phyloP scores from a whole-genome alignment of 305 asterid genomes.

The Lippia alba region DNA sequence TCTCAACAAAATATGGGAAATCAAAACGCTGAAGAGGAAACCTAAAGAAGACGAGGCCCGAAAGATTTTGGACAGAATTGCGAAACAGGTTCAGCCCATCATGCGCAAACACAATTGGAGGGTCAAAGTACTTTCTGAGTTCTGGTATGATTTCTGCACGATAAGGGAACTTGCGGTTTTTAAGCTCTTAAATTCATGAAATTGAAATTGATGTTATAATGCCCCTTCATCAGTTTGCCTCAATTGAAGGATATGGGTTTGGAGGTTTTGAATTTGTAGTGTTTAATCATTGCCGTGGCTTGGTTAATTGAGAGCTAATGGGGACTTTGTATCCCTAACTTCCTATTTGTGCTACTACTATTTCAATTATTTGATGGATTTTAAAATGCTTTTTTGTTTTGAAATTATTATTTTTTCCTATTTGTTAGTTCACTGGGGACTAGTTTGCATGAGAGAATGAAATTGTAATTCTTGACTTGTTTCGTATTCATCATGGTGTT shows the following conservation, averaged over 20 bases:
- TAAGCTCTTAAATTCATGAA: background rate
- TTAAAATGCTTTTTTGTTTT: constrained; percentile 3
- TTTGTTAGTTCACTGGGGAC: background rate
- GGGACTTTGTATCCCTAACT: background rate
- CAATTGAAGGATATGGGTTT: background rate
- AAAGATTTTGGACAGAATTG: constrained; percentile 68
- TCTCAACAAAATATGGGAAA: constrained; percentile 81
- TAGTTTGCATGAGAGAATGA: constrained; percentile 10
- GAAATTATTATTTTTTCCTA: background rate
- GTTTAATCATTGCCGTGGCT: background rate
- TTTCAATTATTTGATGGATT: constrained; percentile 3
- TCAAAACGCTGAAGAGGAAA: constrained; percentile 77
- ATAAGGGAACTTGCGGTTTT: background rate
- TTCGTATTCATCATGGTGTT: background rate
- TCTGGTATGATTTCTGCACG: constrained; percentile 54
- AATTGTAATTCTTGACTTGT: constrained; percentile 1
- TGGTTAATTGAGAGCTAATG: constrained; percentile 4
- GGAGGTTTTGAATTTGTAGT: background rate
- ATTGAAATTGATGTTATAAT: background rate
- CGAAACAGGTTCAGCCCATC: constrained; percentile 94
- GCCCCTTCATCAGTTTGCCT: background rate
- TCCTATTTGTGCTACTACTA: no score
- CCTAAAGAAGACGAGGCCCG: constrained; percentile 73
- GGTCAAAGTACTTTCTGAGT: constrained; percentile 87
- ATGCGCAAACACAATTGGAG: constrained; percentile 93